phyloP scores from a whole-genome alignment of 2,329 filamentous ascomycete species.

The Alternaria gansuensis region DNA sequence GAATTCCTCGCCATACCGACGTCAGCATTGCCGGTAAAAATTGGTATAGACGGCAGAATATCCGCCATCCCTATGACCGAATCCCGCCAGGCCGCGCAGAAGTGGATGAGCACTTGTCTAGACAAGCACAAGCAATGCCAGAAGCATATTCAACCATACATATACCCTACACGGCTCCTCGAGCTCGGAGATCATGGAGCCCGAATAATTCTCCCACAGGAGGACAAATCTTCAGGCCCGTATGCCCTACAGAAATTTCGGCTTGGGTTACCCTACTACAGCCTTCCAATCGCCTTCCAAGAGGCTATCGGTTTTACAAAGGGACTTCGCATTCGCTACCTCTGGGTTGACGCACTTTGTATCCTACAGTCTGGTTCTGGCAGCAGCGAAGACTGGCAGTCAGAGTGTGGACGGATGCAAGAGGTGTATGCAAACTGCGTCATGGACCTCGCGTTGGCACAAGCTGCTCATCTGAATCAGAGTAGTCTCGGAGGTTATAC shows the following conservation, averaged over 20 bases:
- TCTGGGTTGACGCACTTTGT: conserved; percentile 16
- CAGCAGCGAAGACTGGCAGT: background rate
- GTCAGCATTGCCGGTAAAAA: background rate
- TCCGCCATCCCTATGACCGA: background rate
- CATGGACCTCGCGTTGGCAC: background rate
- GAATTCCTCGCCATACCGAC: background rate
- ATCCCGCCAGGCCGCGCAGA: background rate
- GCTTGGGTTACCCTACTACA: no score
- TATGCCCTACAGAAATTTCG: background rate
- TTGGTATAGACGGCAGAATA: background rate
- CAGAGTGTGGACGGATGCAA: background rate
- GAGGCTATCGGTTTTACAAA: conserved; percentile 1
- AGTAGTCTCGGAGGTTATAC: background rate
- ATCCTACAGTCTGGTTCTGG: conserved; percentile 9
- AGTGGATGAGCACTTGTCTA: background rate
- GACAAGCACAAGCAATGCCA: background rate
- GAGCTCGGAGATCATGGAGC: background rate
- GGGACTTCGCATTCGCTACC: conserved; percentile 1
- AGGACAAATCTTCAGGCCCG: background rate
- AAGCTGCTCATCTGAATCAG: background rate
- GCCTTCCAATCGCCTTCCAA: background rate
- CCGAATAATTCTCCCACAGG: background rate
- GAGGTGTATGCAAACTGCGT: background rate
- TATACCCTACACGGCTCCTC: background rate
- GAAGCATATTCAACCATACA: background rate